Evolutionary conservation across 768 basidiomycete genomes (phyloP), one percentile per base, ranked within the genome.

Genomic region (Suillus weaverae): DNA sequence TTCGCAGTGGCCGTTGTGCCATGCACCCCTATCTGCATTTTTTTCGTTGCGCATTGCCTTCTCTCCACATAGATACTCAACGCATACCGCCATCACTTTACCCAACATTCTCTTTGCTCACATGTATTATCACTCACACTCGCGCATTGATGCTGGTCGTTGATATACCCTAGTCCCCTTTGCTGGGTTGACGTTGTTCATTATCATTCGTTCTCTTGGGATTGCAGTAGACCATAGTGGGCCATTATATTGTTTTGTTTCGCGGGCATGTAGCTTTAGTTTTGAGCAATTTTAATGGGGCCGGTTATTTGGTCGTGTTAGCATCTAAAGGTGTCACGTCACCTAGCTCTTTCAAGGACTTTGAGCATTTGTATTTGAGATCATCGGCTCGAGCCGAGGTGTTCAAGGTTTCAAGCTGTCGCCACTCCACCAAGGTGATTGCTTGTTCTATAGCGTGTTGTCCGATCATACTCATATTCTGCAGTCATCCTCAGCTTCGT

Each of bases 401-500:
- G 36, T 38, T 41, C 14, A 41, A 54, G 30, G 51, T 66, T 64
- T 59, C 74, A 76, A 77, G 60, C 76, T 76, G 74, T 74, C 71
- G 65, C 60, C 69, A 60, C 66, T 72, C 5, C 62, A 72, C 61
- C 59, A 69, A 71, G 72, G 74, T 77, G 14, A 13, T 38, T 16
- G 2, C 20, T 36, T 14, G 2, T 33, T 18, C 32, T 36, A 20
- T 11, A n/a, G 20, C 3, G 2, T 20, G 48, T 43, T 46, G 14
- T 14, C 62, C 62, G 14, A 76, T 62, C 13, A 13, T 35, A 18
- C 61, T 54, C 39, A 38, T 51, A 5, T 35, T 22, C 41, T 20
- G 3, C 62, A 76, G 75, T 70, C 63, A 70, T 68, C 39, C 32
- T 77, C 76, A 73, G 76, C 76, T 69, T 76, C 13, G 75, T 72